Base-by-base conservation (phyloP, 192 early-diverging fungal species). In the Diversispora eburnea region DNA sequence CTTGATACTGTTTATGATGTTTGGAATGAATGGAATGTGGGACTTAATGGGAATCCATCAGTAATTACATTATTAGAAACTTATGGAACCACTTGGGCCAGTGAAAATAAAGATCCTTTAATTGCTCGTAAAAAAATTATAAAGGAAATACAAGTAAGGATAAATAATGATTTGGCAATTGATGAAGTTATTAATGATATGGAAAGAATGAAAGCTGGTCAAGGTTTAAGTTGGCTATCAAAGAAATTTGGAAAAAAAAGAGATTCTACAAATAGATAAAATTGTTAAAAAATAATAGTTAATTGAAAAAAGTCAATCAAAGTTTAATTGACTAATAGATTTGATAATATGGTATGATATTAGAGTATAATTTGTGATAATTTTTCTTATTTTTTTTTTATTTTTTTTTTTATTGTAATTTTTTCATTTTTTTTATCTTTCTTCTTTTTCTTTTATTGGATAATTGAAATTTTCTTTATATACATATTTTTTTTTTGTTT, bases 11-110 rank as follows among this genome's bases (percentile, higher is more conserved):
- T 71, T 22, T 46, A 57, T 46, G 69, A 71, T 71, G 69, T 71
- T 4, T 71, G 69, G 69, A 71, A 71, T 60, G 69, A 71, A 47
- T 71, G 69, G 69, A 56, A 59, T 45, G 41, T 33, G 12, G 69
- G 69, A 47, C 20, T 71, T 15, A 20, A 58, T 59, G 69, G 56
- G 45, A 59, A 71, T 71, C 69, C 69, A 42, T 71, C 69, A 13
- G 22, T 71, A 46, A 46, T 56, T 20, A 42, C 48, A 25, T 58
- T 59, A 59, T 48, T 71, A 47, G 56, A 52, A 7, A 47, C 9
- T 56, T 71, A 71, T 47, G 69, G 56, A 20, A 71, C 9, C 17
- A 71, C 22, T 15, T 71, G 69, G 69, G 69, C 69, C 17, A 45
- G 9, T 20, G 69, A 71, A 3, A 71, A 71, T 58, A 47, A 46